Evolutionary conservation across 129 eudicot genomes (phyloP), one percentile per base, ranked within the genome.

Genomic region (Flaveria robusta): DNA sequence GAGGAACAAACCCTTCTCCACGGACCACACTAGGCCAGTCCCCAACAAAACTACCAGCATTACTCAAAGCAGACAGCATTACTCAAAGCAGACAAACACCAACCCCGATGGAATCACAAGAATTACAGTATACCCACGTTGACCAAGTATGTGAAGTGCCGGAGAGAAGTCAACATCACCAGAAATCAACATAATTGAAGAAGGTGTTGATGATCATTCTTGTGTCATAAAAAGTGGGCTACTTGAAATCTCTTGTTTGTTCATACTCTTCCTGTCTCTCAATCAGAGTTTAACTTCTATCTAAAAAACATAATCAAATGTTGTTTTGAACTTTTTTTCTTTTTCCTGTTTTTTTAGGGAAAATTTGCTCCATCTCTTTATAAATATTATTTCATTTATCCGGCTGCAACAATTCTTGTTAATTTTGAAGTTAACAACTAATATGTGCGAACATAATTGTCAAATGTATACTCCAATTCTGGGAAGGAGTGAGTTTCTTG

Each of bases 161-260:
- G 93, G 96, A 37, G 99, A 79, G 83, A 94, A 94, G 76, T 94
- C 97, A 72, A 94, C 97, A 69, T 94, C 99, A 23, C 99, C 99
- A 0, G 99, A 94, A 42, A 94, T 94, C 50, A 94, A 74, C 99
- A 94, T 83, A 55, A 94, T 94, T 64, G 87, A 86, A 79, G 99
- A 89, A 0, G 99, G 99, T 3, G 99, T 43, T 49, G 54, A 49
- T 49, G 54, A 49, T 49, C 54, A 13, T 49, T 49, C 16, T 49
- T 13, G 52, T 12, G 52, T 47, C 16, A 47, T 47, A 47, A 47
- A 47, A 47, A 18, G 14, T 49, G 54, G 54, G 54, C 18, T 49
- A 49, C 58, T 51, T 51, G 9, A 51, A 5, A n/a, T 51, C 10
- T 51, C 23, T 16, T 51, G 58, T n/a, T 51, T 51, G 58, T 51